Conservation (phyloP, 257 asterid species). For the Solanum gracilifrons region DNA sequence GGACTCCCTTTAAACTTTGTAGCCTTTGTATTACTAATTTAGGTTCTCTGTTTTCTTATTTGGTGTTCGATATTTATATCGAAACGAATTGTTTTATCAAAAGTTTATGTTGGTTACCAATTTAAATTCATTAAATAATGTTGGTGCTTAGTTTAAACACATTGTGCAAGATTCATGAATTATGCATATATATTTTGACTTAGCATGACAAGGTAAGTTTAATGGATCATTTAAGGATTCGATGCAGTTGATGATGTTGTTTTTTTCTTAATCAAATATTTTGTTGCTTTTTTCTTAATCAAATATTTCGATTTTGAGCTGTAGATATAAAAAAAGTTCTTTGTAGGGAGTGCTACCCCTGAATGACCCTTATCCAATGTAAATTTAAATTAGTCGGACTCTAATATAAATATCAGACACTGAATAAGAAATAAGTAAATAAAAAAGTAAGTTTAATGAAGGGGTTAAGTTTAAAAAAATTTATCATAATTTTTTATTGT, state of each 20-base stretch:
- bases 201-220: background rate
- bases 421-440: background rate
- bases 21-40: background rate
- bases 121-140: background rate
- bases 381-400: background rate
- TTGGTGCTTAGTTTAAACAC: background rate
- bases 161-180: background rate
- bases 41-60: no score
- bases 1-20: background rate
- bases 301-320: background rate
- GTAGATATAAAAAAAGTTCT: no score
- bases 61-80: no score
- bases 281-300: no score
- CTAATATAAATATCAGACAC: background rate
- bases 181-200: background rate
- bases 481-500: background rate
- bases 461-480: background rate
- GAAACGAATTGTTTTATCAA: rapidly evolving
- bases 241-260: no score
- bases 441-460: background rate
- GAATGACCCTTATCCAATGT: rapidly evolving
- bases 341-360: background rate
- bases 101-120: background rate
- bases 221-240: background rate
- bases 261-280: background rate